Percentiles rank a stretch among this genome's conserved stretches.
These are phyloP conservation scores for Yamadazyma takamatsuzukensis DNA, from an alignment of 805 yeast species.

Conservation along the genomic window DNA sequence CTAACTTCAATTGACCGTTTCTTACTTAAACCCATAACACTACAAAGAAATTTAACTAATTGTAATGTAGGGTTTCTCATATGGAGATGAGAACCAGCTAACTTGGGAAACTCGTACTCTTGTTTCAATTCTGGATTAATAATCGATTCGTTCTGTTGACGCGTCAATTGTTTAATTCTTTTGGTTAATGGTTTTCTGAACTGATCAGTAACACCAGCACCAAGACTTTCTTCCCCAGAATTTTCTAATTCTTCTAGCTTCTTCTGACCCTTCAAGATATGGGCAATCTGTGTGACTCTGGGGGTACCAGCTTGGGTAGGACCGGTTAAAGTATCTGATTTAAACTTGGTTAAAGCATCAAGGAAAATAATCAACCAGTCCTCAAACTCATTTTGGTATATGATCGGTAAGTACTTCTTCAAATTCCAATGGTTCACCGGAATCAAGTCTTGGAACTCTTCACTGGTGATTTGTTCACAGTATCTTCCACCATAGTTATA, in stretches of 20 bases:
- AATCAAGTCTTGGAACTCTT: conserved; percentile 40
- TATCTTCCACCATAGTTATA: conserved; percentile 78
- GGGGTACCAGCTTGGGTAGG: conserved; percentile 45
- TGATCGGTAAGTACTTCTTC: conserved; percentile 64
- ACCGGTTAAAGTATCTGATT: conserved; percentile 39
- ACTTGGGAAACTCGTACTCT: conserved; percentile 69
- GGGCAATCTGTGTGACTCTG: conserved; percentile 66
- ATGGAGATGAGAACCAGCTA: conserved; percentile 68
- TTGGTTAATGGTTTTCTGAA: conserved; percentile 63
- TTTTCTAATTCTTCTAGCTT: conserved; percentile 30
- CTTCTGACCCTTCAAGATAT: conserved; percentile 43
- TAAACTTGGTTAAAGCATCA: conserved; percentile 60
- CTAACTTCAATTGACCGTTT: conserved; percentile 70
- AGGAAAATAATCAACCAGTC: conserved; percentile 81
- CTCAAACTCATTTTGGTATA: conserved; percentile 78
- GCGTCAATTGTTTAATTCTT: conserved; percentile 61
- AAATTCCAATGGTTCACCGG: conserved; percentile 77
- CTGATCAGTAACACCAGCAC: conserved; percentile 47
- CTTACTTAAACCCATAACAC: conserved; percentile 64
- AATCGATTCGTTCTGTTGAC: conserved; percentile 70
- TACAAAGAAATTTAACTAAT: conserved; percentile 70
- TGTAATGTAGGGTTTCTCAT: conserved; percentile 74
- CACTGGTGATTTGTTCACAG: conserved; percentile 43
- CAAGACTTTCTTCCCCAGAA: conserved; percentile 17
- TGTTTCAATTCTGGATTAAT: conserved; percentile 57